Evolutionary conservation across 2,329 filamentous ascomycete genomes (phyloP).

Genomic region (Aaosphaeria pasadenensis): DNA sequence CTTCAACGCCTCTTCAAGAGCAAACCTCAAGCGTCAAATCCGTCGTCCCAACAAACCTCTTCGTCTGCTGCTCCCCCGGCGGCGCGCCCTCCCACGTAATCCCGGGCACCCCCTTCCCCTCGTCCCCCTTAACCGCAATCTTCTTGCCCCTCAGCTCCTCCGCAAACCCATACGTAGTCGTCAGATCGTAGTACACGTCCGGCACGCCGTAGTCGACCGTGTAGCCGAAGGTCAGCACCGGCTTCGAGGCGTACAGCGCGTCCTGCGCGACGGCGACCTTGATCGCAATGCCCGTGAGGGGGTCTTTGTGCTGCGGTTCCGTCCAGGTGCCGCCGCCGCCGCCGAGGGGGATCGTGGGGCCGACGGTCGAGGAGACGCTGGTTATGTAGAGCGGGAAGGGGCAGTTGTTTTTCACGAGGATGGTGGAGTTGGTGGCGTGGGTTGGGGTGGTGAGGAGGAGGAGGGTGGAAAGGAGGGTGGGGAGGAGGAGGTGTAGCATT

Average conservation of each 20-base stretch:
- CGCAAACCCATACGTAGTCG: not conserved
- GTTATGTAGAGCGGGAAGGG: slow-evolving; percentile 2
- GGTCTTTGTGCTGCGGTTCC: slow-evolving; percentile 4
- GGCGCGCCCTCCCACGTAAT: slow-evolving; percentile 1
- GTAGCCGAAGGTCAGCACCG: slow-evolving; percentile 3
- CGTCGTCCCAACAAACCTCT: slow-evolving; percentile 2
- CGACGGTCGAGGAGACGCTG: not conserved
- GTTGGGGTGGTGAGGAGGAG: slow-evolving; percentile 1
- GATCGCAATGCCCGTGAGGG: slow-evolving; percentile 7
- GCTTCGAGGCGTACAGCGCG: not conserved
- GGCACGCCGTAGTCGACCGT: slow-evolving; percentile 1
- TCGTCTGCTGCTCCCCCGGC: not conserved
- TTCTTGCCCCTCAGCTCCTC: not conserved
- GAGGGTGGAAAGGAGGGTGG: slow-evolving; percentile 2
- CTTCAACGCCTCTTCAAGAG: not conserved
- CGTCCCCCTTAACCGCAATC: not conserved
- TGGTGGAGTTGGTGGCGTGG: slow-evolving; percentile 1
- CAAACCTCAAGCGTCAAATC: slow-evolving; percentile 2
- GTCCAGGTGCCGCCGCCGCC: not conserved
- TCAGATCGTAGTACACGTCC: slow-evolving; percentile 7
- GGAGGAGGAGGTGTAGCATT: not conserved
- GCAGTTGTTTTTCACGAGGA: slow-evolving; percentile 7
- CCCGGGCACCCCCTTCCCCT: not conserved
- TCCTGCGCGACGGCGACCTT: slow-evolving; percentile 4
- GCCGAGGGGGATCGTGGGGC: not conserved